Percentiles rank a stretch among this genome's conserved stretches.
Evolutionary conservation across 75 land plant genomes (phyloP).

Genomic region (Ceratopteris richardii): DNA sequence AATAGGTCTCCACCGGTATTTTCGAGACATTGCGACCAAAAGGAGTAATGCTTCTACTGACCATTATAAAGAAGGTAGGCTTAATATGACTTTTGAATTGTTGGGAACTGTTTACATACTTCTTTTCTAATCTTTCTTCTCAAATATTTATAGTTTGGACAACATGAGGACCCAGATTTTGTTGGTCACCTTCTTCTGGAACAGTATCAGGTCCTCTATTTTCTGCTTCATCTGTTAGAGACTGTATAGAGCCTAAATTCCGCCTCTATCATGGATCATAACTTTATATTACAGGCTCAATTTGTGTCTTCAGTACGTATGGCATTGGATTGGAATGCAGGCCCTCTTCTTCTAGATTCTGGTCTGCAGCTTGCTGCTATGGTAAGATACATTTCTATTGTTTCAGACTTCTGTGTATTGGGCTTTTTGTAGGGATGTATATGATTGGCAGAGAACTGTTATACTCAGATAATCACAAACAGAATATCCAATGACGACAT

Average conservation of each 20-base stretch:
- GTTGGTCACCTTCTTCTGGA: conserved; percentile 84
- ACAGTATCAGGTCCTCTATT: conserved; percentile 75
- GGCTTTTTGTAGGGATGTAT: not conserved
- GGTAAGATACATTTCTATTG: conserved; percentile 27
- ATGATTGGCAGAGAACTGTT: too few relatives aligned
- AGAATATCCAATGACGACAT: conserved; percentile 76
- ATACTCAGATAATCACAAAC: conserved; percentile 71
- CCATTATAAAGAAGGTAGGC: conserved; percentile 80
- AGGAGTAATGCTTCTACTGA: conserved; percentile 64
- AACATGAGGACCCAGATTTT: conserved; percentile 72
- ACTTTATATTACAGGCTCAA: conserved; percentile 59
- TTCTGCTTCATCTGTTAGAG: not conserved
- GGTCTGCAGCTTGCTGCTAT: conserved; percentile 81
- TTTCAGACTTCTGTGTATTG: not conserved
- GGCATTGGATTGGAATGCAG: conserved; percentile 63
- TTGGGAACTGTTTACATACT: too few relatives aligned
- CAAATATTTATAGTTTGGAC: conserved; percentile 50
- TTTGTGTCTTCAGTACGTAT: conserved; percentile 87
- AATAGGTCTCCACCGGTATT: conserved; percentile 81
- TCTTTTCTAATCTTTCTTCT: too few relatives aligned
- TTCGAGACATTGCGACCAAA: conserved; percentile 81
- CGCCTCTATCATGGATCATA: not conserved
- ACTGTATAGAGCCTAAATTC: not conserved
- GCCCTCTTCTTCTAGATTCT: conserved; percentile 81
- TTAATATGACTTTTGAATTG: too few relatives aligned